Evolutionary conservation across 2,329 filamentous ascomycete species (phyloP).

Genomic region (Byssoonygena ceratinophila): DNA sequence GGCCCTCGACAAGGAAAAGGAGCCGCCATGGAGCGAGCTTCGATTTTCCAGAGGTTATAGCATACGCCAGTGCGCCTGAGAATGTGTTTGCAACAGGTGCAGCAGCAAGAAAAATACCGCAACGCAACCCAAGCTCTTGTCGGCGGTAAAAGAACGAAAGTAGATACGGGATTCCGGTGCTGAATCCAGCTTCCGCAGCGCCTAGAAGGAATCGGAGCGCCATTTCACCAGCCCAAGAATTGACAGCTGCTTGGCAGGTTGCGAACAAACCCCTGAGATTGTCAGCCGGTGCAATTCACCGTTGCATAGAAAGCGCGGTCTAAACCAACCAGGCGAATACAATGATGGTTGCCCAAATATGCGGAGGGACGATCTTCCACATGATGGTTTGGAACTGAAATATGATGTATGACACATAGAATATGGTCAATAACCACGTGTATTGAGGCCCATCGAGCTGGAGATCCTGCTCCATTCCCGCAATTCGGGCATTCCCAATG

Average conservation of each 20-base stretch:
- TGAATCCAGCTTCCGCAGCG: conserved; percentile 39
- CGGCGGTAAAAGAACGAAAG: conserved; percentile 51
- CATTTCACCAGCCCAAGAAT: conserved; percentile 41
- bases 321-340: conserved; percentile 33
- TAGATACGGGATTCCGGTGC: conserved; percentile 40
- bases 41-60: conserved; percentile 51
- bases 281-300: neutral
- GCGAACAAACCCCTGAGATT: conserved; percentile 38
- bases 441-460: conserved; percentile 40
- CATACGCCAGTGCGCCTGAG: conserved; percentile 57
- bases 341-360: conserved; percentile 36
- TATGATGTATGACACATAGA: conserved; percentile 42
- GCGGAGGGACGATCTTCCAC: conserved; percentile 37
- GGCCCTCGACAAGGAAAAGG: conserved; percentile 55
- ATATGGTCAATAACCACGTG: conserved; percentile 44
- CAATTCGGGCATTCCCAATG: conserved; percentile 43
- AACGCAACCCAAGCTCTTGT: conserved; percentile 46
- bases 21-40: conserved; percentile 54
- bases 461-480: conserved; percentile 44
- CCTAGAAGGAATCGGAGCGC: conserved; percentile 42
- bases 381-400: conserved; percentile 36
- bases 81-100: conserved; percentile 69
- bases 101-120: conserved; percentile 45
- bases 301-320: neutral
- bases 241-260: conserved; percentile 37